Conservation (phyloP, 495 filamentous ascomycete genomes). For the Aspergillus taichungensis region DNA sequence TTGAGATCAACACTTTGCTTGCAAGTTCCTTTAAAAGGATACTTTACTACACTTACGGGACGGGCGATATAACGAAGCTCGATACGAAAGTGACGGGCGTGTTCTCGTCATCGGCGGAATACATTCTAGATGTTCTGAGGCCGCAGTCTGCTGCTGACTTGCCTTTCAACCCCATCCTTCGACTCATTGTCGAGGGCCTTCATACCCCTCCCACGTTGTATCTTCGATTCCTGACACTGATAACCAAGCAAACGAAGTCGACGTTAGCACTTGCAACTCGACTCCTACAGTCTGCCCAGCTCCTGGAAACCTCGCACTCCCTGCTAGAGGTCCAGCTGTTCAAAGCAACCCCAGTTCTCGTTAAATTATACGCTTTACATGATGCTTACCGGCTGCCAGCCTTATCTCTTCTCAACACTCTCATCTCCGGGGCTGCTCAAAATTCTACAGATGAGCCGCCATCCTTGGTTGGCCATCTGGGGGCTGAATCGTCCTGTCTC, state of each 20-base stretch:
- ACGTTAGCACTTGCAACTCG: conserved; percentile 58
- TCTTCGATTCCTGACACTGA: conserved; percentile 43
- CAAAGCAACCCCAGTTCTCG: conserved; percentile 62
- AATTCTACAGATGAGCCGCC: conserved; percentile 61
- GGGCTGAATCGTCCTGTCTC: conserved; percentile 67
- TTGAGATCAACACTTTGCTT: conserved; percentile 50
- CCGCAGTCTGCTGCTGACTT: conserved; percentile 58
- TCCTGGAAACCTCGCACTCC: conserved; percentile 49
- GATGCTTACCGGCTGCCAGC: conserved; percentile 56
- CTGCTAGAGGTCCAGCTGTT: conserved; percentile 72
- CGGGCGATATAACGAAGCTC: conserved; percentile 49
- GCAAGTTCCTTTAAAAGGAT: conserved; percentile 61
- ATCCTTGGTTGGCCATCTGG: conserved; percentile 81
- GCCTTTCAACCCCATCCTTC: conserved; percentile 68
- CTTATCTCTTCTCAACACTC: conserved; percentile 58
- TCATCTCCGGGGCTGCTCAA: conserved; percentile 61
- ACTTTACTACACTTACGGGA: conserved; percentile 60
- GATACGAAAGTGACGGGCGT: conserved; percentile 52
- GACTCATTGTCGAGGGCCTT: conserved; percentile 58
- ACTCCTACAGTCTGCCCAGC: conserved; percentile 58
- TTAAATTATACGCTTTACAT: conserved; percentile 68
- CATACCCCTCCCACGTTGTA: conserved; percentile 55
- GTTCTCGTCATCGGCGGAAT: conserved; percentile 60
- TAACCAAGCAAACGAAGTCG: conserved; percentile 53
- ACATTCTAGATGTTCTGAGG: conserved; percentile 68